Evolutionary conservation across 2,329 filamentous ascomycete genomes (phyloP), one percentile per base, ranked within the genome.

Genomic region (Paraconiothyrium sp.): DNA sequence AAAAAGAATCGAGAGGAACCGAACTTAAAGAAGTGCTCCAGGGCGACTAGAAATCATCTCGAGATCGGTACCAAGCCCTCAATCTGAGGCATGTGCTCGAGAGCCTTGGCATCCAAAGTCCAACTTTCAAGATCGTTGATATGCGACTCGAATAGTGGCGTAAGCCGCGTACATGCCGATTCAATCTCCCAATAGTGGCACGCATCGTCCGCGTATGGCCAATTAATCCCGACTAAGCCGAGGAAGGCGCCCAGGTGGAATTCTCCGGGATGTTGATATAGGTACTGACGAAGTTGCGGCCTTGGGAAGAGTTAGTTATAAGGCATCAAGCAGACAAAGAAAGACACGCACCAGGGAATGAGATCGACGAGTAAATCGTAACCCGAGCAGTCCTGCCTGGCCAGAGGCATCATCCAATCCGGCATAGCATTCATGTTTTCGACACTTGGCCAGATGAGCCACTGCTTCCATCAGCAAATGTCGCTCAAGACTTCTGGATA

Each of bases 121-220:
- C 75, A 78, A 50, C 67, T 77, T 50, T 71, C 71, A 30, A 78
- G 54, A 24, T 78, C 72, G 32, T 65, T 63, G 35, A 77, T 68
- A 22, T 73, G 72, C 41, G 66, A 75, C 52, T 77, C 73, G 44
- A 77, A 78, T 1, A 77, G 65, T 1, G 75, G 74, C 1, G 73
- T 74, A 66, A 78, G 65, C 35, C 72, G 71, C 6, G 72, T 75
- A 54, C 70, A 74, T n/a, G 68, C 73, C 27, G 72, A 64, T 50
- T 76, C 74, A 16, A 76, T 74, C 48, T 78, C 75, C 74, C 74
- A 77, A 58, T 76, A 78, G 60, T 77, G 74, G 64, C 75, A 77
- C 22, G 73, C 70, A 46, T 77, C 74, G 41, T 78, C 74, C 16
- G 74, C 72, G 57, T 76, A 77, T 14, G 72, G 74, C 75, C 75